Base-by-base conservation (phyloP, 139 green algal species). In the Desmodesmus armatus region DNA sequence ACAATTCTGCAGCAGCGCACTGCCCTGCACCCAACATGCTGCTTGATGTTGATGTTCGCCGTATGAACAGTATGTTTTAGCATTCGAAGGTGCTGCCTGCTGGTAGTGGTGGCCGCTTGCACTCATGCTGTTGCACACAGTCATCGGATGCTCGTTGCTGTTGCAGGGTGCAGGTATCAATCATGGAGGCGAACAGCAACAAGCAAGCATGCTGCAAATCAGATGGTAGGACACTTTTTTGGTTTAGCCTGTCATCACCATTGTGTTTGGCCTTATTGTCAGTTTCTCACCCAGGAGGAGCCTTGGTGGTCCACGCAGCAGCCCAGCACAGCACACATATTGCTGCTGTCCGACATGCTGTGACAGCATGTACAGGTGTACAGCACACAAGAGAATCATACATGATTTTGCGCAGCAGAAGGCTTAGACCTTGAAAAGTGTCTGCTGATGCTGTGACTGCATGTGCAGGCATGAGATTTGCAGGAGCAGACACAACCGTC, bases 391-490 rank as follows among this genome's bases (percentile, higher is more conserved):
- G n/a, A n/a, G n/a, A n/a, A n/a, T n/a, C n/a, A n/a, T n/a, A n/a
- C n/a, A n/a, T n/a, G n/a, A n/a, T n/a, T n/a, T n/a, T n/a, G n/a
- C n/a, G n/a, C n/a, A n/a, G n/a, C n/a, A n/a, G n/a, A n/a, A n/a
- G n/a, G n/a, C n/a, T n/a, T n/a, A n/a, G n/a, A n/a, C n/a, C n/a
- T n/a, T n/a, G n/a, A n/a, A n/a, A n/a, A n/a, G n/a, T n/a, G n/a
- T n/a, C n/a, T n/a, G n/a, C n/a, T n/a, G n/a, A n/a, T n/a, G n/a
- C n/a, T n/a, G n/a, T n/a, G n/a, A n/a, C n/a, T n/a, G n/a, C n/a
- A n/a, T 80, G 25, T 67, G 75, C 75, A 82, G 75, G 78, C 55
- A 84, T 72, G 63, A 62, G 78, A 5, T 84, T 84, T 77, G 78
- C 62, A 44, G 63, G 63, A 33, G 78, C 62, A 29, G 78, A 84